phyloP scores from a whole-genome alignment of 2,329 filamentous ascomycete genomes.

The Hirsutella minnesotensis region DNA sequence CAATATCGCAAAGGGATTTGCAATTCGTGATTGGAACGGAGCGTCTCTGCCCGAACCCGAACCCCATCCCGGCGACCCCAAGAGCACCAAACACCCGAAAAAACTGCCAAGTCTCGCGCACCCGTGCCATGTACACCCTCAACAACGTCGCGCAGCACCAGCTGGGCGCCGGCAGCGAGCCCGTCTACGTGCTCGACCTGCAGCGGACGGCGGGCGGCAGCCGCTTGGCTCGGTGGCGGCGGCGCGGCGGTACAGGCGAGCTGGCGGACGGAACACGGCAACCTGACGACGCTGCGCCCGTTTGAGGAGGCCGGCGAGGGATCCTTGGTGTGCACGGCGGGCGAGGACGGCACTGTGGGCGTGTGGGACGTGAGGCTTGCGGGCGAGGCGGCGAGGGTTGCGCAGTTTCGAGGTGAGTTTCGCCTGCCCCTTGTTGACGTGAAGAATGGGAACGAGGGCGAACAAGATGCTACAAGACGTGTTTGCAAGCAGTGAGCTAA shows the following conservation, averaged over 20 bases:
- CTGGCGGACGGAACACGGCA: slow-evolving; percentile 43
- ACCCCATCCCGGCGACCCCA: too few relatives aligned
- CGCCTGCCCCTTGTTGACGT: not conserved
- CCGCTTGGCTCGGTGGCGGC: slow-evolving; percentile 25
- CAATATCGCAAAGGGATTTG: too few relatives aligned
- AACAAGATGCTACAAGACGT: too few relatives aligned
- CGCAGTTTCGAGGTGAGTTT: slow-evolving; percentile 33
- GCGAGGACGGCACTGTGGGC: slow-evolving; percentile 56
- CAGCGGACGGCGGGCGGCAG: slow-evolving; percentile 33
- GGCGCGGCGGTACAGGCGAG: slow-evolving; percentile 34
- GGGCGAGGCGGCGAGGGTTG: slow-evolving; percentile 24
- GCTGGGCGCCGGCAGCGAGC: slow-evolving; percentile 13
- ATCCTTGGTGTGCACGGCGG: slow-evolving; percentile 53
- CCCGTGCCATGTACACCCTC: slow-evolving; percentile 25
- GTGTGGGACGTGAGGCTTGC: slow-evolving; percentile 53
- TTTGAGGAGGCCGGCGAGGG: slow-evolving; percentile 36
- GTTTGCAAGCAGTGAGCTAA: not conserved
- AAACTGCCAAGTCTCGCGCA: too few relatives aligned
- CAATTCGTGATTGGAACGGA: too few relatives aligned
- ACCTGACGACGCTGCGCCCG: slow-evolving; percentile 50
- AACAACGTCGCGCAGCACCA: slow-evolving; percentile 16
- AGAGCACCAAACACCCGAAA: too few relatives aligned
- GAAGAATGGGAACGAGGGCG: too few relatives aligned
- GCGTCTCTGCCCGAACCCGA: too few relatives aligned
- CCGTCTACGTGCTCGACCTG: slow-evolving; percentile 48